These are phyloP conservation scores for Pythium periplocum DNA, from an alignment of 352 stramenopile genomes.

Conservation along the genomic window DNA sequence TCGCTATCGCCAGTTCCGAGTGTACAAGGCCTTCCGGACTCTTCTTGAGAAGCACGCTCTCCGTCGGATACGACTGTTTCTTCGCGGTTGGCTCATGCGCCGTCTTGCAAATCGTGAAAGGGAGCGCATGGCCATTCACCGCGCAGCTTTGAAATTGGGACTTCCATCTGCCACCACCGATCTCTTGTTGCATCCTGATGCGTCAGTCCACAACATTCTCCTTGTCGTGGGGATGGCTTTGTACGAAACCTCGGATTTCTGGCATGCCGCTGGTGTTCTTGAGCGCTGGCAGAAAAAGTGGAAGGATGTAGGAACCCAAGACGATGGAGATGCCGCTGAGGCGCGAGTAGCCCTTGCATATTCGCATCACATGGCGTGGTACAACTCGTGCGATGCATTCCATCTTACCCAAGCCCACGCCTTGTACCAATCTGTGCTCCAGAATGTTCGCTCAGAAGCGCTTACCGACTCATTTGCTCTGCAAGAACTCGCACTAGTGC, in stretches of 20 bases:
- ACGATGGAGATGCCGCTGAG: slow-evolving; percentile 2
- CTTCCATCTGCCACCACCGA: no score
- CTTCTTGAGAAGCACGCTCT: slow-evolving; percentile 34
- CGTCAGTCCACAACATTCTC: slow-evolving; percentile 28
- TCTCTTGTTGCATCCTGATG: slow-evolving; percentile 13
- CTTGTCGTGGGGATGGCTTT: slow-evolving; percentile 30
- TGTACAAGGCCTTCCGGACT: slow-evolving; percentile 21
- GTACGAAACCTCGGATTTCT: slow-evolving; percentile 44
- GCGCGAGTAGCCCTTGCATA: slow-evolving; percentile 35
- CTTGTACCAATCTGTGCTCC: slow-evolving; percentile 31
- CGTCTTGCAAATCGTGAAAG: slow-evolving; percentile 39
- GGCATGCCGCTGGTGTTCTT: slow-evolving; percentile 46
- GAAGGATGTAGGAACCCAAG: background rate
- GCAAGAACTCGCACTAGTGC: slow-evolving; percentile 54
- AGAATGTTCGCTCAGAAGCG: slow-evolving; percentile 3
- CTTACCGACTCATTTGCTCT: slow-evolving; percentile 35
- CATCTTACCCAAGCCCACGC: slow-evolving; percentile 45
- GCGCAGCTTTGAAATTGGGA: no score
- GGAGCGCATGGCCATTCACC: slow-evolving; percentile 22
- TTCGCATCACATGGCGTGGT: slow-evolving; percentile 65
- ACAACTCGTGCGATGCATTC: slow-evolving; percentile 44
- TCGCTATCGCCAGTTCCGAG: slow-evolving; percentile 24
- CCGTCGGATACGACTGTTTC: slow-evolving; percentile 19
- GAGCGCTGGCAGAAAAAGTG: slow-evolving; percentile 24
- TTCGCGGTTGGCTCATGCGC: slow-evolving; percentile 45